phyloP scores from a whole-genome alignment of 2,329 filamentous ascomycete species.

The Trichoderma oligosporum region DNA sequence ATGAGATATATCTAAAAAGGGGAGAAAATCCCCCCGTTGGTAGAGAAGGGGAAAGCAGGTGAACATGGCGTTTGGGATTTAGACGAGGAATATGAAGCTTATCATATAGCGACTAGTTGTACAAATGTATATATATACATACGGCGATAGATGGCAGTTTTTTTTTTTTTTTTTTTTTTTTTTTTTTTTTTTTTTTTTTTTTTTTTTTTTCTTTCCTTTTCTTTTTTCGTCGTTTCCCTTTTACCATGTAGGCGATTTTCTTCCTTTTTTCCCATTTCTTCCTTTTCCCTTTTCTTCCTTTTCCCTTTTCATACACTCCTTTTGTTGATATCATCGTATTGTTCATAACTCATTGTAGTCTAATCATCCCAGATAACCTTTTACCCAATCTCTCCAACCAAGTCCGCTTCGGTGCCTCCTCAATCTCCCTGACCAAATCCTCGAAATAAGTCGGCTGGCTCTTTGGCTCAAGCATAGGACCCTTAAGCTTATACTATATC shows the following conservation, averaged over 20 bases:
- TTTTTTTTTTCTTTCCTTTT: too few species aligned
- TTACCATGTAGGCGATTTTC: neutral
- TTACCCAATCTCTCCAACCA: conserved; percentile 52
- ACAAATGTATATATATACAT: conserved; percentile 26
- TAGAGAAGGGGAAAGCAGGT: neutral
- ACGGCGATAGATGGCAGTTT: conserved; percentile 32
- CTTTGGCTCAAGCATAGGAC: conserved; percentile 52
- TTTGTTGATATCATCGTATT: neutral
- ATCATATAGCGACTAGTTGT: conserved; percentile 13
- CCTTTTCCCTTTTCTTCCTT: neutral
- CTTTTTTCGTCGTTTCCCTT: conserved; percentile 40
- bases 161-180: neutral
- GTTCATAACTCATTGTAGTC: conserved; percentile 44
- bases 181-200: neutral
- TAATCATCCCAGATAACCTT: conserved; percentile 56
- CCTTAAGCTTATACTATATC: conserved; percentile 40
- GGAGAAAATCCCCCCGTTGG: too few species aligned
- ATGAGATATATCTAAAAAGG: conserved; percentile 71
- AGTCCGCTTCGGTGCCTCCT: conserved; percentile 57
- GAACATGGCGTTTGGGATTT: conserved; percentile 19
- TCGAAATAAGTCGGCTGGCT: conserved; percentile 63
- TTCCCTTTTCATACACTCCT: neutral
- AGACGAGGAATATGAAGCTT: conserved; percentile 11
- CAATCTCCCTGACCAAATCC: conserved; percentile 58
- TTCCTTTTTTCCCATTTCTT: neutral